These are phyloP conservation scores for Fomitopsis serialis DNA, from an alignment of 768 basidiomycete genomes.

Conservation along the genomic window DNA sequence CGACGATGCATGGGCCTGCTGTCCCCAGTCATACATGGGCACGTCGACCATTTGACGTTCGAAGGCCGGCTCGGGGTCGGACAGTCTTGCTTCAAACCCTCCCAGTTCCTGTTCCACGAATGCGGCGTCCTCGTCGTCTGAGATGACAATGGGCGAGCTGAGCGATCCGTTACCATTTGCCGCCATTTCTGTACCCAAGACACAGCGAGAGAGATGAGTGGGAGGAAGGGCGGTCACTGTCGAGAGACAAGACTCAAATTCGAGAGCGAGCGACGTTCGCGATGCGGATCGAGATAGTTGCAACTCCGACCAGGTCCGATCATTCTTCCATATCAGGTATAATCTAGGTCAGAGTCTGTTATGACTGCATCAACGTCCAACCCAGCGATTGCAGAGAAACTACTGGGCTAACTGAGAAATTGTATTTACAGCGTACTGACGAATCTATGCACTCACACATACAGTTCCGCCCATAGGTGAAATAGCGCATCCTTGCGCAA, in stretches of 20 bases:
- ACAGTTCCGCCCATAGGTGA: no score
- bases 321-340: not conserved
- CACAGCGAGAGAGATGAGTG: no score
- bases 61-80: not conserved
- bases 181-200: constrained; percentile 3
- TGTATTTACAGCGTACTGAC: no score
- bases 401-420: no score
- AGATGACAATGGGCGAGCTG: constrained; percentile 19
- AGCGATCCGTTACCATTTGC: constrained; percentile 14
- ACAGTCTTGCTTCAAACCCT: not conserved
- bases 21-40: not conserved
- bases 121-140: constrained; percentile 23
- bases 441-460: no score
- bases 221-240: not conserved
- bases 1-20: not conserved
- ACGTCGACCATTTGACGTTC: not conserved
- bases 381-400: no score
- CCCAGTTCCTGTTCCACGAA: constrained; percentile 18
- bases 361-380: no score
- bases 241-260: no score
- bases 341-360: not conserved
- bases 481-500: no score
- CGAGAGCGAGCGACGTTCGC: no score
- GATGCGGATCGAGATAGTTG: no score
- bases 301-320: no score